These are phyloP conservation scores for Phellopilus nigrolimitatus DNA, from an alignment of 1,284 basidiomycete species.

Conservation along the genomic window DNA sequence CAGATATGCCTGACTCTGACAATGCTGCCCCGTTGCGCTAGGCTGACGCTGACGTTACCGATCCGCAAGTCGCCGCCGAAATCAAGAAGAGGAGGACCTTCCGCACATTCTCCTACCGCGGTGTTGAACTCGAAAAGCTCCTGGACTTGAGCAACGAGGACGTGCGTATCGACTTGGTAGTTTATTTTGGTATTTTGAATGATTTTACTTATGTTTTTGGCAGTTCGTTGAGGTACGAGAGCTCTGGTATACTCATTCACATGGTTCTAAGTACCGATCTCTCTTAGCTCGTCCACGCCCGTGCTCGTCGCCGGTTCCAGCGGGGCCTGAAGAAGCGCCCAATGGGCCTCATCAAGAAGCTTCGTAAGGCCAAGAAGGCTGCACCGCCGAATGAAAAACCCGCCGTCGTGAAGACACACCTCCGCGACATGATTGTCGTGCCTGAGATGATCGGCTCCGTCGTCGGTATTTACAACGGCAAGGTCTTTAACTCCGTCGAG, in stretches of 20 bases:
- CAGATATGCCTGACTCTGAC: conserved; percentile 20
- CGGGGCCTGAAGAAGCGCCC: conserved; percentile 98
- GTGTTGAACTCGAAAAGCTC: conserved; percentile 95
- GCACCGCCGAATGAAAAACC: conserved; percentile 98
- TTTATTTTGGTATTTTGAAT: not conserved
- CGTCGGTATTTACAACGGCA: conserved; percentile 97
- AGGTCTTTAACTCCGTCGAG: conserved; percentile 96
- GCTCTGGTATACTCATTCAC: not conserved
- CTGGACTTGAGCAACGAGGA: conserved; percentile 95
- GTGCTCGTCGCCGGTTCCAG: conserved; percentile 98
- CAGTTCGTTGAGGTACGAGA: conserved; percentile 72
- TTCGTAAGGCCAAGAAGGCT: conserved; percentile 99
- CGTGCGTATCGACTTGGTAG: conserved; percentile 43
- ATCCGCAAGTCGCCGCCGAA: conserved; percentile 85
- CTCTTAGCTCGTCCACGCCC: conserved; percentile 89
- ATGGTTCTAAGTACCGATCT: conserved; percentile 31
- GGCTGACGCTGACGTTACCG: conserved; percentile 80
- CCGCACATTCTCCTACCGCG: conserved; percentile 98
- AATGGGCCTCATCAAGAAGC: conserved; percentile 99
- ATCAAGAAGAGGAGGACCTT: conserved; percentile 98
- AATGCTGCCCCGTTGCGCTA: conserved; percentile 30
- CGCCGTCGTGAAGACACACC: conserved; percentile 96
- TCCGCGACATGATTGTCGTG: conserved; percentile 99
- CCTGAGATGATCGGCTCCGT: conserved; percentile 99
- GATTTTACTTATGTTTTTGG: conserved; percentile 11